phyloP scores from a whole-genome alignment of 1,284 basidiomycete species.

The Rugosomyces carneus region DNA sequence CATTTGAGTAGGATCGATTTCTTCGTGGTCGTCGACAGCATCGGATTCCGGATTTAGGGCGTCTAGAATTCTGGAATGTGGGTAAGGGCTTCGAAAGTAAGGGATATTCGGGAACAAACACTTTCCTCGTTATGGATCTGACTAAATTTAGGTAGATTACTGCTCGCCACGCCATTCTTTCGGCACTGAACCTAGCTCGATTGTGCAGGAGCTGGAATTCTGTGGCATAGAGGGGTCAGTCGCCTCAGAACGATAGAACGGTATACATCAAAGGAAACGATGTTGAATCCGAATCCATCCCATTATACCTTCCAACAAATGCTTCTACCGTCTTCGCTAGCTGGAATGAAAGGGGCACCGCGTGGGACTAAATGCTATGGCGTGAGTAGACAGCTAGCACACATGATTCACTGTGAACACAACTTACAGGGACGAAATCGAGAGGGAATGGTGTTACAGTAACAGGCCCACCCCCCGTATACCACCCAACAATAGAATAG shows the following conservation, averaged over 20 bases:
- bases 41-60: slow-evolving; percentile 63
- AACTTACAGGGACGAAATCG: slow-evolving; percentile 12
- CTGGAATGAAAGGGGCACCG: slow-evolving; percentile 3
- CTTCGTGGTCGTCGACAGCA: slow-evolving; percentile 48
- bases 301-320: not conserved
- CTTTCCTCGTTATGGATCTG: slow-evolving; percentile 66
- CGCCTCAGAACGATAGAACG: not conserved
- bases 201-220: slow-evolving; percentile 78
- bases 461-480: no score
- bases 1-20: slow-evolving; percentile 38
- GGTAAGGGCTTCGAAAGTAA: slow-evolving; percentile 7
- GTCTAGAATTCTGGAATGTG: slow-evolving; percentile 57
- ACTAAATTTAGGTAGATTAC: slow-evolving; percentile 83
- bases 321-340: not conserved
- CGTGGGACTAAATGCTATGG: slow-evolving; percentile 12
- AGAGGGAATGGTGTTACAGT: not conserved
- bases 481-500: not conserved
- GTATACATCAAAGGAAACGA: not conserved
- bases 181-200: slow-evolving; percentile 65
- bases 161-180: slow-evolving; percentile 76
- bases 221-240: slow-evolving; percentile 27
- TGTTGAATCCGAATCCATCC: not conserved
- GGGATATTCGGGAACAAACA: slow-evolving; percentile 7
- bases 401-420: slow-evolving; percentile 5
- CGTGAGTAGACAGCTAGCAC: slow-evolving; percentile 12